A percentile compares a stretch with the other conserved stretches of the same genome.
phyloP scores from a whole-genome alignment of 1,284 basidiomycete species.

The Stereum hirsutum region DNA sequence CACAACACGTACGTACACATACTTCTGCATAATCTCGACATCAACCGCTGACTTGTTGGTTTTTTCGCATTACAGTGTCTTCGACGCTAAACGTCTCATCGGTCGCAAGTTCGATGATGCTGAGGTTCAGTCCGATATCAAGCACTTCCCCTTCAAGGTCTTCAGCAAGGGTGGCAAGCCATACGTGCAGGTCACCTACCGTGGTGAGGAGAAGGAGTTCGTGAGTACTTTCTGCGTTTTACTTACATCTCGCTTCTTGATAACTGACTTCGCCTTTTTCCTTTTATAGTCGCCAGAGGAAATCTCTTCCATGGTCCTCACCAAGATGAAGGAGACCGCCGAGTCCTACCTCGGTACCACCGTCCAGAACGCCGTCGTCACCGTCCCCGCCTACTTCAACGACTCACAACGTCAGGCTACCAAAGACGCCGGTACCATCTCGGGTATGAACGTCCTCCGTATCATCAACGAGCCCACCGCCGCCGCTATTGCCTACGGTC shows the following conservation, averaged over 20 bases:
- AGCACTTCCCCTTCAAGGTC: constrained; percentile 94
- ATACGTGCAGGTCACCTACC: constrained; percentile 83
- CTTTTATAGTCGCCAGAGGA: constrained; percentile 78
- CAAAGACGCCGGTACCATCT: constrained; percentile 88
- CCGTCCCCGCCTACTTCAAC: constrained; percentile 97
- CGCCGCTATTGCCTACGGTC: constrained; percentile 92
- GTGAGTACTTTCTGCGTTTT: constrained; percentile 36
- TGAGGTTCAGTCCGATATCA: constrained; percentile 92
- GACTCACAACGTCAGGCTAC: constrained; percentile 95
- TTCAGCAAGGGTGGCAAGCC: constrained; percentile 82
- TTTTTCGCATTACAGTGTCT: constrained; percentile 42
- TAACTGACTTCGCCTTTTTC: constrained; percentile 6
- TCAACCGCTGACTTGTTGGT: constrained; percentile 3
- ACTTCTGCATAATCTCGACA: constrained; percentile 5
- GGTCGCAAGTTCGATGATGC: constrained; percentile 78
- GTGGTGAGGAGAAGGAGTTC: constrained; percentile 89
- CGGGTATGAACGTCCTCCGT: constrained; percentile 89
- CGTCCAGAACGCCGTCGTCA: constrained; percentile 87
- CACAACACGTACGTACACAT: constrained; percentile 51
- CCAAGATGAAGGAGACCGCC: constrained; percentile 98
- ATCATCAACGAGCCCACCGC: constrained; percentile 97
- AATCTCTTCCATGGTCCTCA: constrained; percentile 94
- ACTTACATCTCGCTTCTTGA: neutral
- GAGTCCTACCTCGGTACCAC: constrained; percentile 90
- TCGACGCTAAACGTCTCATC: constrained; percentile 88